Conservation (phyloP, 2,329 filamentous ascomycete species). For the Microcyclospora tardicrescens region DNA sequence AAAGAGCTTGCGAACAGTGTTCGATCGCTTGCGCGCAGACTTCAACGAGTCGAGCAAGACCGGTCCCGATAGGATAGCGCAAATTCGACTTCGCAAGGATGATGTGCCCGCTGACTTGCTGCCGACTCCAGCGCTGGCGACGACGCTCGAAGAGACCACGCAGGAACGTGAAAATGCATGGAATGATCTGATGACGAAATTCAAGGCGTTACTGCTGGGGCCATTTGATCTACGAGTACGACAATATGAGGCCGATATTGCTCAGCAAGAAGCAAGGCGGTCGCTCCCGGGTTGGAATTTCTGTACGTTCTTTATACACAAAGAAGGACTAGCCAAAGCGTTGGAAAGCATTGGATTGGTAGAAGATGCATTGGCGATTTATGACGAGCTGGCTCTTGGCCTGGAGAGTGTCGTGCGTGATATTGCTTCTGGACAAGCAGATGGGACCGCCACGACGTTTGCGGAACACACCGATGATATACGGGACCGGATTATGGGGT, state of each 20-base stretch:
- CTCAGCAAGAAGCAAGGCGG: constrained; percentile 80
- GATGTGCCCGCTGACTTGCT: constrained; percentile 33
- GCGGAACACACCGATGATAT: constrained; percentile 62
- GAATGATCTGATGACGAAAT: constrained; percentile 69
- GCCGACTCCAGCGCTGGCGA: constrained; percentile 29
- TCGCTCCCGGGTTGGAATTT: constrained; percentile 94
- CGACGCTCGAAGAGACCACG: constrained; percentile 53
- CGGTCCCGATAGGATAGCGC: constrained; percentile 63
- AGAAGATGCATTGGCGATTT: constrained; percentile 86
- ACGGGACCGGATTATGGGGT: constrained; percentile 14
- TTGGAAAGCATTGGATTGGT: constrained; percentile 94
- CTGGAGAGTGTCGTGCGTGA: constrained; percentile 73
- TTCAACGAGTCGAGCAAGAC: constrained; percentile 72
- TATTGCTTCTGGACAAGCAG: constrained; percentile 46
- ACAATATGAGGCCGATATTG: constrained; percentile 95
- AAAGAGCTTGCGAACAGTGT: constrained; percentile 62
- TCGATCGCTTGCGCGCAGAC: constrained; percentile 82
- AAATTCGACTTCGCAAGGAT: constrained; percentile 58
- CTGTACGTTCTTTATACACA: constrained; percentile 96
- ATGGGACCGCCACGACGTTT: constrained; percentile 60
- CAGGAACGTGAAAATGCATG: constrained; percentile 73
- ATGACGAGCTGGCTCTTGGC: constrained; percentile 83
- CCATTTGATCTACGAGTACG: constrained; percentile 84
- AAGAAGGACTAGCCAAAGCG: constrained; percentile 82
- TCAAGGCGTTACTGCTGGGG: constrained; percentile 73